These are phyloP conservation scores for Takashimella tepidaria DNA, from an alignment of 1,284 basidiomycete species.

Conservation along the genomic window DNA sequence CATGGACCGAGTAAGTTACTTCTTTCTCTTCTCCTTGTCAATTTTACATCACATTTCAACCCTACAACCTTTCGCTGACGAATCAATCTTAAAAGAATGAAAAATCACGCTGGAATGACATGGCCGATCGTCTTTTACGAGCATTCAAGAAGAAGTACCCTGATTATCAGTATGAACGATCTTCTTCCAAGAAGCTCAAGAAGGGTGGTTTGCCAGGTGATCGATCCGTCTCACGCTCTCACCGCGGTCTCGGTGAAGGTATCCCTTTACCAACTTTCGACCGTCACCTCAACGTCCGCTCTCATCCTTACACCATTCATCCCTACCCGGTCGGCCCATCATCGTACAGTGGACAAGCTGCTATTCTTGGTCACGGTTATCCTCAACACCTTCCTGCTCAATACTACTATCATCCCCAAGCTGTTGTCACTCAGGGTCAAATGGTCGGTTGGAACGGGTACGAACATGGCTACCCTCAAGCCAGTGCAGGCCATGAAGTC, in stretches of 20 bases:
- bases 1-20: conserved; percentile 3
- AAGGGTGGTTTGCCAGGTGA: neutral
- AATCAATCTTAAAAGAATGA: conserved; percentile 2
- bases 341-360: neutral
- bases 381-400: neutral
- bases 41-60: no score
- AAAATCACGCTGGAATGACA: conserved; percentile 16
- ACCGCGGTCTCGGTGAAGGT: neutral
- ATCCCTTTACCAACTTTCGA: neutral
- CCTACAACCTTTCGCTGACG: no score
- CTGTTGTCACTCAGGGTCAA: neutral
- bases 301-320: neutral
- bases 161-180: conserved; percentile 22
- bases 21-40: neutral
- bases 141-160: conserved; percentile 22
- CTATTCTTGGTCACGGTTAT: neutral
- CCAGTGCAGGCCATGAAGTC: neutral
- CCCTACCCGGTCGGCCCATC: neutral
- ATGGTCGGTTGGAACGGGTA: neutral
- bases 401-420: neutral
- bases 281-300: neutral
- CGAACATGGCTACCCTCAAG: neutral
- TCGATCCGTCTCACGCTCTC: neutral
- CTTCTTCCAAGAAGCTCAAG: conserved; percentile 8
- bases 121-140: conserved; percentile 15